A percentile compares a stretch with the other conserved stretches of the same genome.
phyloP scores from a whole-genome alignment of 2,329 filamentous ascomycete genomes.

The Cryphonectria japonica region DNA sequence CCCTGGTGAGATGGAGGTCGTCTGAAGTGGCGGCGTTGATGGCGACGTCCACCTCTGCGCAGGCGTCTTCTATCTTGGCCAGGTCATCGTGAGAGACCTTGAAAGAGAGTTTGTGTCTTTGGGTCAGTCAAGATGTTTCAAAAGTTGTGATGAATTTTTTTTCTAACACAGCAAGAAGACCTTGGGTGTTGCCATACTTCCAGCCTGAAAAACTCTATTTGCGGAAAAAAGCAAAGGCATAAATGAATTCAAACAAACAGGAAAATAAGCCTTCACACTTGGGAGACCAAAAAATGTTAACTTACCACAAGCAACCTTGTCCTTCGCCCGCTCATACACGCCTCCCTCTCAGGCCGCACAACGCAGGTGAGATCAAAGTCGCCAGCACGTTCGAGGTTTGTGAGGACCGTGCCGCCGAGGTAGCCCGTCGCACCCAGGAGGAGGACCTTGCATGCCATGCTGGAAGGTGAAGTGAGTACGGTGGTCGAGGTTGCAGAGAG shows the following conservation, averaged over 20 bases:
- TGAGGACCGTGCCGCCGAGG: slow-evolving; percentile 17
- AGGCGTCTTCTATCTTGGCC: slow-evolving; percentile 13
- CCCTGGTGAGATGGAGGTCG: slow-evolving; percentile 11
- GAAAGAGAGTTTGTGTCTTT: not conserved
- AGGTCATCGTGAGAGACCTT: slow-evolving; percentile 13
- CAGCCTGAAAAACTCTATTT: not conserved
- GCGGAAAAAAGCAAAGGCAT: not conserved
- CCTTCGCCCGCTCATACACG: not conserved
- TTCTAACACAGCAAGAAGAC: not conserved
- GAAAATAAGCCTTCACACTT: no score
- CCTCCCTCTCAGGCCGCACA: slow-evolving; percentile 10
- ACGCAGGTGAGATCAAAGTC: slow-evolving; percentile 15
- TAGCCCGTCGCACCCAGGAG: slow-evolving; percentile 17
- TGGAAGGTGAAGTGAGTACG: not conserved
- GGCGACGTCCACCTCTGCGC: slow-evolving; percentile 9
- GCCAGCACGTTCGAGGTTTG: slow-evolving; percentile 5
- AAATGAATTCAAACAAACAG: not conserved
- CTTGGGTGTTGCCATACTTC: not conserved
- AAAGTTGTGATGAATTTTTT: not conserved
- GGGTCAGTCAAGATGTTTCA: not conserved
- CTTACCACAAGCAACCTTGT: slow-evolving; percentile 9
- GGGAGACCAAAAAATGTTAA: not conserved
- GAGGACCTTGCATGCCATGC: slow-evolving; percentile 8
- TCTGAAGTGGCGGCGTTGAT: slow-evolving; percentile 19
- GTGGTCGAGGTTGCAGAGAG: not conserved